phyloP scores from a whole-genome alignment of 2,329 filamentous ascomycete genomes.

The Claviceps maximensis region DNA sequence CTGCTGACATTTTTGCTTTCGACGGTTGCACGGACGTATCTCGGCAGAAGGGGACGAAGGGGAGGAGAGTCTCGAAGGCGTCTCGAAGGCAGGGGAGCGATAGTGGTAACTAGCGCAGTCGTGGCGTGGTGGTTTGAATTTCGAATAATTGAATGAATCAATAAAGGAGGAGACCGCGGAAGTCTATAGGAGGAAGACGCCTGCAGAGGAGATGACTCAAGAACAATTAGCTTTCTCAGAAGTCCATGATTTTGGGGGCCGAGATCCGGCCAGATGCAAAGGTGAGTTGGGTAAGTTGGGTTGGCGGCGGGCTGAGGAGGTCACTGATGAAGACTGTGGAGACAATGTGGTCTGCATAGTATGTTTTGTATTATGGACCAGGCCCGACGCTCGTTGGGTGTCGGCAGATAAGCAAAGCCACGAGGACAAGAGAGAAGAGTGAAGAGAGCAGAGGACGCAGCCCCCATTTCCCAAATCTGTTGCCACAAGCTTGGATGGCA shows the following conservation, averaged over 20 bases:
- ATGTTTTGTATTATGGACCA: no score
- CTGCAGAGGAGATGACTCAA: not conserved
- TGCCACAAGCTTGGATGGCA: not conserved
- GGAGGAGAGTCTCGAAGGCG: no score
- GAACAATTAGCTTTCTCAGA: constrained; percentile 1
- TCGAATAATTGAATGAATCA: not conserved
- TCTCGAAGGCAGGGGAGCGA: no score
- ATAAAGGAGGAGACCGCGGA: not conserved
- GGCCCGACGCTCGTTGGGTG: not conserved
- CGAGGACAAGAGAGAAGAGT: not conserved
- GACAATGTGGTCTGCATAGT: not conserved
- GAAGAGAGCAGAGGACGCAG: not conserved
- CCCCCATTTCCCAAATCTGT: not conserved
- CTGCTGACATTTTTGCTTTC: constrained; percentile 30
- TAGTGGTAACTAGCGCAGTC: not conserved
- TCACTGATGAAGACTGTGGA: constrained; percentile 4
- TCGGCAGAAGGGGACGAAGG: not conserved
- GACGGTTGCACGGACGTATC: not conserved
- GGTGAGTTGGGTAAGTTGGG: not conserved
- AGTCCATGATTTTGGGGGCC: not conserved
- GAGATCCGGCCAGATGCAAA: not conserved
- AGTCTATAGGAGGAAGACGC: constrained; percentile 1
- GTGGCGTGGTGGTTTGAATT: not conserved
- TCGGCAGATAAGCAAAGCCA: constrained; percentile 5
- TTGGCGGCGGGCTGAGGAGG: not conserved